A percentile compares a stretch with the other conserved stretches of the same genome.
Conservation (phyloP, 305 asterid species). For the Lippia alba region DNA sequence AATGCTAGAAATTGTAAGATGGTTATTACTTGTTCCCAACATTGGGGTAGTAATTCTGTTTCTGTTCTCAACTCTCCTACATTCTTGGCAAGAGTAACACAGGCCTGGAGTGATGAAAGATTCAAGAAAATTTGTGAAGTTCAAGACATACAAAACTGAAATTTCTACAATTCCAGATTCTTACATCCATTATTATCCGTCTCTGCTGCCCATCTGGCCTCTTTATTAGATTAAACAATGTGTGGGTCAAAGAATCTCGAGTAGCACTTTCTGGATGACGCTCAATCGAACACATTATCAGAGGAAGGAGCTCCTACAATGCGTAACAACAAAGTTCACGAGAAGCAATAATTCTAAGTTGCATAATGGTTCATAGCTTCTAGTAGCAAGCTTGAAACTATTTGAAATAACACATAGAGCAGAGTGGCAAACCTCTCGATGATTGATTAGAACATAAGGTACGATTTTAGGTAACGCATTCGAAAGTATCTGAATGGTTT, state of each 20-base stretch:
- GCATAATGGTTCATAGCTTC: background rate
- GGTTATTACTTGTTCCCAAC: conserved; percentile 77
- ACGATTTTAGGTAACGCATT: conserved; percentile 66
- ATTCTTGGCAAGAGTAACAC: conserved; percentile 72
- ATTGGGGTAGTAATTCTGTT: conserved; percentile 76
- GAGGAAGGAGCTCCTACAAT: conserved; percentile 72
- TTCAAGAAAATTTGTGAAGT: conserved; percentile 28
- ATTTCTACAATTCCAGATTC: conserved; percentile 36
- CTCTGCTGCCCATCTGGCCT: conserved; percentile 84
- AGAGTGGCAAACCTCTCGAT: conserved; percentile 60
- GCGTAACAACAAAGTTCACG: conserved; percentile 9
- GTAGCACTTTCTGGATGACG: conserved; percentile 70
- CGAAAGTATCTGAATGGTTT: conserved; percentile 67
- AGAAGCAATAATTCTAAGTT: conserved; percentile 19
- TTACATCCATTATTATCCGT: conserved; percentile 73
- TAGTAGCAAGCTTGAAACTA: background rate
- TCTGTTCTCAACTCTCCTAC: conserved; percentile 76
- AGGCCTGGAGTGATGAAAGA: conserved; percentile 52
- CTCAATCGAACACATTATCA: conserved; percentile 79
- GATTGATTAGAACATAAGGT: conserved; percentile 73
- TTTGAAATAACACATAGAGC: conserved; percentile 4
- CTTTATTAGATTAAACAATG: conserved; percentile 74
- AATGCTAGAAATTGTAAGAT: background rate
- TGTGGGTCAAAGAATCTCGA: conserved; percentile 79
- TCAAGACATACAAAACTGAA: conserved; percentile 20